phyloP scores from a whole-genome alignment of 2,329 filamentous ascomycete species.

The Cladosporium oxysporum region DNA sequence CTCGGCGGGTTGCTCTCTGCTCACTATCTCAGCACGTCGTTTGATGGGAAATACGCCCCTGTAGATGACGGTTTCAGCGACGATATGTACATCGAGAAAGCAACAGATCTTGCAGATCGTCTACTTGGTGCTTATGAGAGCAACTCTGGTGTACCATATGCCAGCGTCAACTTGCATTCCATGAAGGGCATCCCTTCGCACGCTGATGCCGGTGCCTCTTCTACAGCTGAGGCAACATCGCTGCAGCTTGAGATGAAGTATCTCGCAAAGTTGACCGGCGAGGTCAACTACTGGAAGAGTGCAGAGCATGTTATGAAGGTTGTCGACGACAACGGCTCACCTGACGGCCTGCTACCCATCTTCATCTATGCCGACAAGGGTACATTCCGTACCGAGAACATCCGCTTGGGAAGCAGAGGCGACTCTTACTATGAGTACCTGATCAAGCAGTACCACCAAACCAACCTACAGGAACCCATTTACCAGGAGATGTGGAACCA shows the following conservation, averaged over 20 bases:
- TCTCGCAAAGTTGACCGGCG: slow-evolving; percentile 88
- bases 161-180: slow-evolving; percentile 84
- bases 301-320: slow-evolving; percentile 90
- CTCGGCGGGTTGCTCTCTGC: slow-evolving; percentile 88
- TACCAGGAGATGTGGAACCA: slow-evolving; percentile 95
- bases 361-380: slow-evolving; percentile 81
- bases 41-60: slow-evolving; percentile 71
- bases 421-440: slow-evolving; percentile 99
- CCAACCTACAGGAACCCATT: slow-evolving; percentile 77
- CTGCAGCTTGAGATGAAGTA: slow-evolving; percentile 98
- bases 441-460: slow-evolving; percentile 97
- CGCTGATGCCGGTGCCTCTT: slow-evolving; percentile 81
- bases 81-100: slow-evolving; percentile 94
- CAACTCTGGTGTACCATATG: slow-evolving; percentile 80
- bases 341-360: slow-evolving; percentile 87
- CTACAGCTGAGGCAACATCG: slow-evolving; percentile 89
- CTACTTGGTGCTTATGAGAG: slow-evolving; percentile 87
- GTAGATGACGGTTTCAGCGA: slow-evolving; percentile 74
- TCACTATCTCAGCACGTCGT: slow-evolving; percentile 87
- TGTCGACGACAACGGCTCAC: slow-evolving; percentile 75
- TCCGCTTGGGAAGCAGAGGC: slow-evolving; percentile 87
- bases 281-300: slow-evolving; percentile 87
- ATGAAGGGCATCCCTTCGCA: slow-evolving; percentile 78
- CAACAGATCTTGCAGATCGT: slow-evolving; percentile 86
- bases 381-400: slow-evolving; percentile 78